These are phyloP conservation scores for Punctularia strigosozonata DNA, from an alignment of 768 basidiomycete genomes.

Conservation along the genomic window DNA sequence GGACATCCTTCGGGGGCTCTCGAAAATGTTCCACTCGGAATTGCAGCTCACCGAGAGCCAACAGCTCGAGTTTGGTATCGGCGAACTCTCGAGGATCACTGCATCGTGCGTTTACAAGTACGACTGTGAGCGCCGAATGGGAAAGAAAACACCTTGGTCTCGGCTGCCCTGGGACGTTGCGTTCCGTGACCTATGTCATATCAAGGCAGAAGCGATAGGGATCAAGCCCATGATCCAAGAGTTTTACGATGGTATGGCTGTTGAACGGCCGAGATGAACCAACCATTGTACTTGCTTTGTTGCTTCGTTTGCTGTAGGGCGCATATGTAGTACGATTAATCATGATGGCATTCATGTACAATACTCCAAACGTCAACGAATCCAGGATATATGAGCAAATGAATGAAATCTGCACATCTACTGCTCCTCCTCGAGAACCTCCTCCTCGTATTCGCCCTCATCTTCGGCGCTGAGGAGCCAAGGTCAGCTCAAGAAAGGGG, in stretches of 20 bases:
- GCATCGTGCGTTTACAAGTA: conserved; percentile 41
- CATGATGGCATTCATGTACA: no score
- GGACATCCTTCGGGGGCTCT: conserved; percentile 31
- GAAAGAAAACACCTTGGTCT: conserved; percentile 12
- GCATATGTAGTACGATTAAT: no score
- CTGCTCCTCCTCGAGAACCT: conserved; percentile 50
- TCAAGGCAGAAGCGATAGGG: conserved; percentile 36
- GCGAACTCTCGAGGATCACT: conserved; percentile 23
- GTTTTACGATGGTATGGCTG: no score
- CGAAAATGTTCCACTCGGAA: no score
- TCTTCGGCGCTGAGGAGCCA: conserved; percentile 54
- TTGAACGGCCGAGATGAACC: no score
- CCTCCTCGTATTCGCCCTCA: conserved; percentile 85
- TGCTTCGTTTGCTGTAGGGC: no score
- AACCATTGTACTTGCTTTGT: no score
- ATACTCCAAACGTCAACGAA: no score
- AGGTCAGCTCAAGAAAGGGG: conserved; percentile 6
- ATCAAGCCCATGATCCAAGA: conserved; percentile 26
- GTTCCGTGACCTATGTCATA: conserved; percentile 36
- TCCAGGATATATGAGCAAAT: no score
- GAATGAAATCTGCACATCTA: conserved; percentile 13
- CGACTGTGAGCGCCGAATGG: conserved; percentile 14
- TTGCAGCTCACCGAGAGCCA: conserved; percentile 26
- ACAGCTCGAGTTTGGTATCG: conserved; percentile 11
- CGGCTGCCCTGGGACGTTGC: conserved; percentile 47